Evolutionary conservation across 78 protist genomes (phyloP), one percentile per base, ranked within the genome.

Genomic region (Diacronema lutheri): DNA sequence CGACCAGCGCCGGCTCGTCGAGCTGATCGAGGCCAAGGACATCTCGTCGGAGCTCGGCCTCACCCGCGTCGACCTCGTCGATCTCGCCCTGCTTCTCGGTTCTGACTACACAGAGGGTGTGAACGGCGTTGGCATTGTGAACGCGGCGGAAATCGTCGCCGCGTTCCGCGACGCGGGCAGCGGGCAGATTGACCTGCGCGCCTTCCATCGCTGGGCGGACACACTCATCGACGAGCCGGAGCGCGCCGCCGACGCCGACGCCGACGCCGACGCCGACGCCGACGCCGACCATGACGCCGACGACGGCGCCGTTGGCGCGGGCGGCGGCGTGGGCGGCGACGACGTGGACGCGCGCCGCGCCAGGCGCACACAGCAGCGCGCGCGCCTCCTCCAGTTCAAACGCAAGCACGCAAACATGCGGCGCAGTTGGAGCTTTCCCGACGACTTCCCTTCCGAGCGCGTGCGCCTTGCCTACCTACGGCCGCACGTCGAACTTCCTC

Each of bases 31-130:
- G 44, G 41, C n/a, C 65, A 44, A 31, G 29, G 60, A 74, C 64
- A 23, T 74, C 46, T 44, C 19, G 19, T 0, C 33, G 21, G 81
- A 74, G 81, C 64, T 74, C n/a, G 40, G 20, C n/a, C 12, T 72
- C 10, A 0, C 6, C 25, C 60, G 61, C 19, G 66, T 5, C 33
- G n/a, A 38, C 21, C 80, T 72, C 26, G 29, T 74, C 62, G 81
- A 46, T 16, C 64, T 74, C 20, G 81, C 81, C 46, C 61, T 19
- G 55, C 77, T 92, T 58, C 86, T 91, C 40, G 95, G 95, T 62
- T 37, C 83, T 37, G 95, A 93, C 86, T 93, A 93, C 91, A 72
- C 84, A 3, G 84, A 37, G 10, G 95, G 95, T 20, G 40, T 93
- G 26, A 14, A 29, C 26, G 86, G 91, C 31, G 77, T 93, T 4